A percentile compares a stretch with the other conserved stretches of the same genome.
These are phyloP conservation scores for Diplosphaera chodatii DNA, from an alignment of 139 green algal genomes.

Conservation along the genomic window DNA sequence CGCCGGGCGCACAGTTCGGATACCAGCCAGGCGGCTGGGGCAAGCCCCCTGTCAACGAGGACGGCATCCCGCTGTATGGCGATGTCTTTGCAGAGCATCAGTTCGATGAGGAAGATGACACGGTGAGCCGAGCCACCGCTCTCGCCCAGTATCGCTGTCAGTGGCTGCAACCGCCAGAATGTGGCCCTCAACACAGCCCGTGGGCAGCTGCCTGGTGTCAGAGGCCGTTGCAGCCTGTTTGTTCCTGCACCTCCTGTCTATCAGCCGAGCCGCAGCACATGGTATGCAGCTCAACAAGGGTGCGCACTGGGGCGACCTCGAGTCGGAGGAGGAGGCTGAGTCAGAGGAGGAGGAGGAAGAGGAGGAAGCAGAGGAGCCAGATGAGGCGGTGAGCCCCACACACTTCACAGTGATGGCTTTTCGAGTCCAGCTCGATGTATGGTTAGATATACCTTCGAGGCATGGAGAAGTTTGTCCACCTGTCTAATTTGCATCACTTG, in stretches of 20 bases:
- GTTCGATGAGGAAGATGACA: constrained; percentile 47
- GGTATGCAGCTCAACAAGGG: constrained; percentile 71
- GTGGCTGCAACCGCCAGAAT: too few species aligned
- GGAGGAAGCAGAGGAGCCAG: constrained; percentile 44
- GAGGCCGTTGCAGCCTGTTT: too few species aligned
- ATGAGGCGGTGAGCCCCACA: constrained; percentile 8
- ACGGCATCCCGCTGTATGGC: constrained; percentile 89
- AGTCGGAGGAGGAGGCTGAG: constrained; percentile 57
- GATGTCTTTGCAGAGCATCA: constrained; percentile 87
- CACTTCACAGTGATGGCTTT: too few species aligned
- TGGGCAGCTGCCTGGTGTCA: too few species aligned
- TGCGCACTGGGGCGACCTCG: constrained; percentile 71
- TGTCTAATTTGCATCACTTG: too few species aligned
- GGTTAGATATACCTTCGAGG: too few species aligned
- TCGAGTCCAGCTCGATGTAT: too few species aligned
- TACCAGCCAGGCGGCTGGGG: constrained; percentile 93
- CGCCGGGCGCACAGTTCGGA: constrained; percentile 70
- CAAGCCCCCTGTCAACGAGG: constrained; percentile 94
- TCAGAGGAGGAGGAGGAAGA: constrained; percentile 47
- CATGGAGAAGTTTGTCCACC: too few species aligned
- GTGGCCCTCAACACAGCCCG: too few species aligned
- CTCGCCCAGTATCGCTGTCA: background rate
- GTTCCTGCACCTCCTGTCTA: too few species aligned
- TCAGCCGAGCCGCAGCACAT: too few species aligned
- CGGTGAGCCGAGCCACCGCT: too few species aligned